Evolutionary conservation across 371 early-diverging fungal genomes (phyloP), one percentile per base, ranked within the genome.

Genomic region (Zancudomyces culisetae): DNA sequence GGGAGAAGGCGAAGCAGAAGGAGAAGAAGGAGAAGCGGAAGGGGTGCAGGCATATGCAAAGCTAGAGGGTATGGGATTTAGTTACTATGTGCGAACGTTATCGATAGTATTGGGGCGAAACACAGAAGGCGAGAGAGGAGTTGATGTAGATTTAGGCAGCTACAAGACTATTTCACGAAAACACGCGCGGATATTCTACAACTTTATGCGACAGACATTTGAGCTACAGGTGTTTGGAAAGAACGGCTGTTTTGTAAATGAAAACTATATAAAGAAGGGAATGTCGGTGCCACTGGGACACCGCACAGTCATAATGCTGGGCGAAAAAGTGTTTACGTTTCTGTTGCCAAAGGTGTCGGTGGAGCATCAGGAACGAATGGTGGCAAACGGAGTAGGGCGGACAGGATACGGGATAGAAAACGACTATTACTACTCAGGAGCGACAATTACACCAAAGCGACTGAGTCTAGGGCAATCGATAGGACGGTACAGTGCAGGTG

Each of bases 11-110:
- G 15, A 35, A 10, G 15, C 10, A 10, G 15, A 15, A 15, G 35
- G 35, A 6, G 35, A 15, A 35, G 15, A 10, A 15, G 35, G 15
- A 6, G 35, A 35, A 15, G 35, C 6, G 15, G 35, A 35, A 6
- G 10, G 15, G 6, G 81, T 85, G 19, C 84, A 84, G 59, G 89
- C 90, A 0, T 90, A 85, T 61, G 90, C 90, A 15, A 90, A 87
- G 61, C 74, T 90, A 12, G 85, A 87, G 62, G 85, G 87, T 24
- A 76, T 80, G 12, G 77, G 79, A 20, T 79, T 83, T 55, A 80
- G 80, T 51, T 88, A 86, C 60, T 87, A 81, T 53, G 78, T 90
- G 52, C 76, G 79, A 48, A 81, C 81, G 8, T 67, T 87, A 2
- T 76, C 79, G 52, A 79, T 86, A 1, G 73, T 77, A 18, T 59